Base-by-base conservation (phyloP, 2,329 filamentous ascomycete species). In the Trichoderma pleuroti region DNA sequence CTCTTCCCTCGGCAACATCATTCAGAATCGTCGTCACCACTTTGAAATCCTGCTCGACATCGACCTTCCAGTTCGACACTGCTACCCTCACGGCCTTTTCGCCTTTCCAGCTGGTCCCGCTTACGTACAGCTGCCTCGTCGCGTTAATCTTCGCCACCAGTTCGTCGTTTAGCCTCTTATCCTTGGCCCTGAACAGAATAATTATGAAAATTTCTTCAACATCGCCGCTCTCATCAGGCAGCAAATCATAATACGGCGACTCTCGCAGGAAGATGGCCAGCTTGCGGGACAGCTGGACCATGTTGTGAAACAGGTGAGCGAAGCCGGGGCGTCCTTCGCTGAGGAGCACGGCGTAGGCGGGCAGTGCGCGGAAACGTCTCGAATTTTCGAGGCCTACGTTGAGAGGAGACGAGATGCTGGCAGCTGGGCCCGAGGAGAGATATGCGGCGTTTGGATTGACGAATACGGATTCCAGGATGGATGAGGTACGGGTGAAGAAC, bases 371-470 rank as follows among this genome's bases (percentile, higher is more conserved):
- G 83, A 98, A 97, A 7, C 94, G 91, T 49, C 94, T 89, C 2
- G 94, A 97, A 81, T 98, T 98, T 76, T 98, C 94, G 24, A 98
- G 84, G 24, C 94, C 93, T 70, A 96, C 88, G 80, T 97, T 95
- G 18, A 97, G 83, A 0, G 94, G 94, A 4, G 92, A 94, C n/a
- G 90, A 89, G 72, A 96, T 91, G 76, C 62, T 77, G 72, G 71
- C 78, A 4, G 76, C 76, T 18, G 80, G 78, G 24, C 80, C 79
- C 10, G 82, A 77, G 6, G 84, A 81, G 59, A 97, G 87, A 77
- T 98, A 98, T 1, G 91, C 92, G 3, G 95, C 94, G 78, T 94
- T 94, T 36, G 93, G 89, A 80, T 98, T 98, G 72, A 88, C 86
- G 80, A 95, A 97, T 11, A 94, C 90, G 34, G 85, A 78, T 69